These are phyloP conservation scores for Curvularia lunata DNA, from an alignment of 2,329 filamentous ascomycete species.

Conservation along the genomic window DNA sequence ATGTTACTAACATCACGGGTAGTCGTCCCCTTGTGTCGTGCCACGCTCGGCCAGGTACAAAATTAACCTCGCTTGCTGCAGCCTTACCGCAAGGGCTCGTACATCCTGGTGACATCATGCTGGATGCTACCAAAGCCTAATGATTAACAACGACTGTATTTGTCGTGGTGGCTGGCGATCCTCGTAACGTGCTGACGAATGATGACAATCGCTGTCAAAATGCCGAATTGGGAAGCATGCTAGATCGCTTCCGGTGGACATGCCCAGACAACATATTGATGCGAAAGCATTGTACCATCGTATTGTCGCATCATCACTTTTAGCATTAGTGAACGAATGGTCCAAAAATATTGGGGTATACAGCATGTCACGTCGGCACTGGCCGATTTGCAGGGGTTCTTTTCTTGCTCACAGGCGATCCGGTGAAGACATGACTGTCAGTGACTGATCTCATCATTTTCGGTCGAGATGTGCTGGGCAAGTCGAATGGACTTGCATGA, in stretches of 20 bases:
- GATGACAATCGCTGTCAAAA: constrained; percentile 1
- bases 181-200: constrained; percentile 9
- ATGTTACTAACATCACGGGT: neutral
- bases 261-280: neutral
- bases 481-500: constrained; percentile 43
- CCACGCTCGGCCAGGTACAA: neutral
- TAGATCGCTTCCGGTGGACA: neutral
- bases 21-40: neutral
- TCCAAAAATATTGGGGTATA: neutral
- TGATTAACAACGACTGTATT: constrained; percentile 3
- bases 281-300: neutral
- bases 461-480: constrained; percentile 35
- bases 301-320: neutral
- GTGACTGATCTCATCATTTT: constrained; percentile 25
- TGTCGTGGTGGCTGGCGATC: constrained; percentile 9
- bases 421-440: constrained; percentile 27
- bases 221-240: neutral
- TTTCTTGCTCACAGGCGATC: constrained; percentile 34
- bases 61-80: neutral
- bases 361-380: constrained; percentile 5
- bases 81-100: neutral
- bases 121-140: neutral
- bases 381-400: constrained; percentile 7
- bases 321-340: neutral
- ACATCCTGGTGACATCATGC: neutral